Evolutionary conservation across 306 rosid species (phyloP).

Genomic region (Trifolium pratense): DNA sequence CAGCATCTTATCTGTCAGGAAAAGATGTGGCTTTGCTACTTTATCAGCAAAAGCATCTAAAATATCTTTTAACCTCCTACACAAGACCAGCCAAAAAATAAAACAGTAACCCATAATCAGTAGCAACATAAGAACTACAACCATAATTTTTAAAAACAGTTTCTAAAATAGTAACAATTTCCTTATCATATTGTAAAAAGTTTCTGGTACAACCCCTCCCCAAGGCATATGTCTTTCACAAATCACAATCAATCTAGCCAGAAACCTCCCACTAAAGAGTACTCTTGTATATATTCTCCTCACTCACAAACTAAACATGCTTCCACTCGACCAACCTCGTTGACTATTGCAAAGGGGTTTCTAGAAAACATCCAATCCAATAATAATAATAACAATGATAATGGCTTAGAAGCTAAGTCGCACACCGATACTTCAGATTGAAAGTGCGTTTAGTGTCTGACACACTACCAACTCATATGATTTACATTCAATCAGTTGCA

Average conservation of each 20-base stretch:
- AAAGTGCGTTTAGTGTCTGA: too few relatives aligned
- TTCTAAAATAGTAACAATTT: background rate
- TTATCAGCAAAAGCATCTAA: constrained; percentile 90
- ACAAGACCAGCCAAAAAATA: constrained; percentile 40
- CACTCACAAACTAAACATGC: background rate
- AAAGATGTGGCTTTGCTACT: constrained; percentile 88
- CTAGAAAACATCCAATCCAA: too few relatives aligned
- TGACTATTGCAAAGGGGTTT: background rate
- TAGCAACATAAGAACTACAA: constrained; percentile 1
- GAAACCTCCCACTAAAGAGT: constrained; percentile 1
- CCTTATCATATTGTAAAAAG: background rate
- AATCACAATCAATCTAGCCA: background rate
- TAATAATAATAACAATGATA: too few relatives aligned
- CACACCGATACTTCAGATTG: too few relatives aligned
- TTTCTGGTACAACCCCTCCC: background rate
- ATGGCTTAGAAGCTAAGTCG: too few relatives aligned
- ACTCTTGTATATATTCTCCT: background rate
- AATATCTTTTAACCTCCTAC: constrained; percentile 81
- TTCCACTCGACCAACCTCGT: background rate
- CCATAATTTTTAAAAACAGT: background rate
- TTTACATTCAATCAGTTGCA: too few relatives aligned
- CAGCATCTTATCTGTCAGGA: constrained; percentile 86
- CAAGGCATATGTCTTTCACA: background rate
- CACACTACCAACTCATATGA: too few relatives aligned
- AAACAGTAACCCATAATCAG: constrained; percentile 10